A percentile compares a stretch with the other conserved stretches of the same genome.
Evolutionary conservation across 176 grass and related monocot genomes (phyloP).

Genomic region (Musa troglodytarum): DNA sequence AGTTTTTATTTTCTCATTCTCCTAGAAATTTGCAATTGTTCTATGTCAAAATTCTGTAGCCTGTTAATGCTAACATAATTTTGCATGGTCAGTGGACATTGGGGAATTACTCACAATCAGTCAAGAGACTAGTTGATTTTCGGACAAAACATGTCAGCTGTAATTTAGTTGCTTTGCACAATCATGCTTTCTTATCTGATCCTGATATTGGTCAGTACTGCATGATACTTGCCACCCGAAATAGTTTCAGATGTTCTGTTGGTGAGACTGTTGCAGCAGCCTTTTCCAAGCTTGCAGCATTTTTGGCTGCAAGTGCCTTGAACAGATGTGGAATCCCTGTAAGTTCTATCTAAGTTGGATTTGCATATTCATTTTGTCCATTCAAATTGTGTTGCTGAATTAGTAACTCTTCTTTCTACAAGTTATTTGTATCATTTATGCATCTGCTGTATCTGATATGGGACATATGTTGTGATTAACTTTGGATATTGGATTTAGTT

Average conservation of each 20-base stretch:
- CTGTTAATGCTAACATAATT: constrained; percentile 26
- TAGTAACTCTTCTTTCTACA: not conserved
- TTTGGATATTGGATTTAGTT: not conserved
- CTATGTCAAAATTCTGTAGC: constrained; percentile 18
- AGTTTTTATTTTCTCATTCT: constrained; percentile 17
- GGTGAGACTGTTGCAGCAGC: constrained; percentile 59
- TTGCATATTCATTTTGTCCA: constrained; percentile 4
- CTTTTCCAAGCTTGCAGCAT: constrained; percentile 62
- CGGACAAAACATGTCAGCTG: constrained; percentile 26
- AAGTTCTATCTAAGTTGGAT: constrained; percentile 36
- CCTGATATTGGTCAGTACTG: constrained; percentile 78
- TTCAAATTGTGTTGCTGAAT: not conserved
- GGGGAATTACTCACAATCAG: constrained; percentile 64
- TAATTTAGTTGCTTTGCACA: constrained; percentile 23
- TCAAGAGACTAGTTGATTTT: constrained; percentile 47
- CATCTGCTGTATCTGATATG: constrained; percentile 1
- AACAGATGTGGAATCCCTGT: constrained; percentile 83
- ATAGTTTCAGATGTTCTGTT: constrained; percentile 67
- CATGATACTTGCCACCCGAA: constrained; percentile 56
- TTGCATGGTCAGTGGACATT: constrained; percentile 78
- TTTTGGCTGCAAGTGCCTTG: constrained; percentile 49
- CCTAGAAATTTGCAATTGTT: constrained; percentile 18
- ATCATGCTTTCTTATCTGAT: constrained; percentile 44
- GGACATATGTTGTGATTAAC: not conserved
- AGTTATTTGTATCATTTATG: not conserved